Base-by-base conservation (phyloP, 169 alveolate species). In the Cryptosporidium ryanae region DNA sequence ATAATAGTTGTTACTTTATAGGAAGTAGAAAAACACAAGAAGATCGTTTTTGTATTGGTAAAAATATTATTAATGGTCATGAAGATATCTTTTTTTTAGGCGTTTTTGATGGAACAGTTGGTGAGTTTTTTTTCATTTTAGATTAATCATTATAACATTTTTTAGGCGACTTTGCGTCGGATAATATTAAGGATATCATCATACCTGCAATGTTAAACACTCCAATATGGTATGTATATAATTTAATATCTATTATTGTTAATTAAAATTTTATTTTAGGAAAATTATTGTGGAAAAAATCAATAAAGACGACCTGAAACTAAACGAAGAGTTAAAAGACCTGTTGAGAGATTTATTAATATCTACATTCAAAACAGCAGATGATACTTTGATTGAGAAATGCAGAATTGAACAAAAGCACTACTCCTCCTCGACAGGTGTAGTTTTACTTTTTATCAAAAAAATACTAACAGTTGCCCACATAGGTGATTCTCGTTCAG, bases 41-140 rank as follows among this genome's bases (percentile, higher is more conserved):
- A 63, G 96, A 93, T 64, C 91, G 96, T 0, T 90, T 91, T 57
- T 76, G 91, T 25, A 64, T 93, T 23, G 91, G 90, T 29, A 93
- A 93, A 43, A 71, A 68, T 5, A 64, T 93, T 65, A 68, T 65
- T 4, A 18, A 82, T 13, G 84, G 81, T 15, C 66, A 91, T 23
- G 83, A 90, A 2, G 84, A 90, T 46, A 87, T 84, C 17, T 89
- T 94, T 32, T 91, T 91, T 83, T 92, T 91, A 32, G 95, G 94
- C 21, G 91, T 94, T 2, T 94, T 94, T 82, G 96, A 94, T 61
- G 96, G 96, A 66, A 94, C 96, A 23, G 96, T 91, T 23, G 96
- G 96, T 84, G 66, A 29, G 90, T 50, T 59, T n/a, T 10, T 2
- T 17, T 50, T 5, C 7, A 12, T 34, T 61, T 10, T 10, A 6